Evolutionary conservation across 805 yeast genomes (phyloP), one percentile per base, ranked within the genome.

Genomic region (Citeromyces matritensis): DNA sequence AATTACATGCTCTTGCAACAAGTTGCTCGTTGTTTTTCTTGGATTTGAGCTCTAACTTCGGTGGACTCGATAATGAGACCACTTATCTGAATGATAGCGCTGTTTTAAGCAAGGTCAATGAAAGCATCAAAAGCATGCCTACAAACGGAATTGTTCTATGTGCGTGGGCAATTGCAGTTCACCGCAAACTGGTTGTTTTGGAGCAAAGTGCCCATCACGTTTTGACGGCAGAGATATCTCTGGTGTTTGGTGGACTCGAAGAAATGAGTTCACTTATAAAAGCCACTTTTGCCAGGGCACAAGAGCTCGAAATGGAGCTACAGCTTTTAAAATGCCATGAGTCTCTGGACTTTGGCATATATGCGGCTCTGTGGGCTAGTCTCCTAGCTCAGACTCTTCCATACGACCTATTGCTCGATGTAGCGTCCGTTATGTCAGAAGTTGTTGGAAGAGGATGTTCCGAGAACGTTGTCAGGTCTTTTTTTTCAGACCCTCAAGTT

Each of bases 111-210:
- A 31, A 44, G n/a, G 52, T 73, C 15, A 63, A 70, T 33, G 45
- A 51, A 1, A 41, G 53, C 4, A 45, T 74, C 11, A 33, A 53
- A 4, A 43, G 51, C 7, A 42, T 63, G 1, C 48, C 55, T 9
- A 35, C 51, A 2, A 67, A 68, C 37, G 53, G 80, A 2, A 47
- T 77, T 8, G 53, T 74, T 1, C 47, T 70, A 28, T 78, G 76
- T 43, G 64, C 71, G 14, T 80, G 88, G 88, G 66, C 81, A 21
- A 65, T 76, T 9, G 48, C 73, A 8, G 45, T 73, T 8, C 69
- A 69, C 39, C 54, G 75, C 14, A 71, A 73, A 37, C 57, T 58
- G 6, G 53, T 61, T 13, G 42, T 65, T 3, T 42, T 66, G n/a
- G 60, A 60, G 28, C 65, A 63, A 26, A 43, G 44, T 12, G 53